Base-by-base conservation (phyloP, 1,284 basidiomycete genomes). In the Sporisorium graminicola region DNA sequence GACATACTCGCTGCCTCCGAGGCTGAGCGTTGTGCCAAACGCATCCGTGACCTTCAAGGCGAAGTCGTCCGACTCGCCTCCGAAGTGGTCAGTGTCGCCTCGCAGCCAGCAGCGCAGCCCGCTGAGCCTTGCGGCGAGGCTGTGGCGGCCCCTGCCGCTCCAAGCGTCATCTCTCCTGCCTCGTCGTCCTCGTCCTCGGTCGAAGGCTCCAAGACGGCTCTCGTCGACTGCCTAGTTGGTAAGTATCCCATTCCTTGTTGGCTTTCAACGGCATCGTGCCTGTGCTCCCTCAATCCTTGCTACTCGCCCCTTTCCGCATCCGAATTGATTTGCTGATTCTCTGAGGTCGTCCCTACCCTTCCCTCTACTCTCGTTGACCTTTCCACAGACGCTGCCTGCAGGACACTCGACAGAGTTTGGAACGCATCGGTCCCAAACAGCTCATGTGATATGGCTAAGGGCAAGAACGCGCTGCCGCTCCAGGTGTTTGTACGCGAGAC, bases 401-500 rank as follows among this genome's bases (percentile, higher is more conserved):
- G 55, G 26, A 77, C 78, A n/a, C 61, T 78, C 35, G 70, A 77
- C 57, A 50, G 37, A n/a, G 71, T 78, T 47, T 81, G 78, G 76
- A 61, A 75, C 35, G 64, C 74, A 2, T 74, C 75, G 0, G 20
- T 59, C 14, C 55, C 53, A n/a, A 62, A 65, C 58, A 56, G 44
- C 43, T 55, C 57, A 35, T 79, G 65, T 58, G 77, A 66, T 44
- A 65, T 72, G 29, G 71, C 61, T 49, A 69, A 64, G 50, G 65
- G 58, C 31, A 65, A 77, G 64, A 66, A 58, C n/a, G 78, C 76
- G 20, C 62, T 85, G 7, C 81, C 83, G 3, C 77, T 85, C 14
- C 73, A 78, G 22, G 59, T 80, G 29, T 85, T 85, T 63, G 74
- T 85, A 10, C 79, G 82, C 53, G 83, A 85, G 61, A 84, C 82